Evolutionary conservation across 73 alveolate genomes (phyloP), one percentile per base, ranked within the genome.

Genomic region (Strombidium stylifer): DNA sequence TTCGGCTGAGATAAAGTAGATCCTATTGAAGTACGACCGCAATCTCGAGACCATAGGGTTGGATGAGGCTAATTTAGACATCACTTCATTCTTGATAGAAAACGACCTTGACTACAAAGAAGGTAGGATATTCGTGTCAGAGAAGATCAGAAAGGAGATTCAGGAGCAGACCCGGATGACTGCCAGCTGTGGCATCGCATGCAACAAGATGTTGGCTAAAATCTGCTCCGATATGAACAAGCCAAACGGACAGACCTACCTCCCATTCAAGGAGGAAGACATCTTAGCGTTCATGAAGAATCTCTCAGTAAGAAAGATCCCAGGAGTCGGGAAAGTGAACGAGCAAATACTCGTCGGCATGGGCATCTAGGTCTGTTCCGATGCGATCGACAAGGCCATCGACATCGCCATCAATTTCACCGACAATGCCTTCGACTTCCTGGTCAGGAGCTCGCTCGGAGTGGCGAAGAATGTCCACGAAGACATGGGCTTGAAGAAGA

Each of bases 251-350:
- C 34, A 27, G 45, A 73, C 86, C 14, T 73, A 71, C 23, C 64
- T 71, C 4, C 56, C 21, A 5, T 55, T 35, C 26, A 37, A 47
- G 7, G 64, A 58, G 8, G 50, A 47, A 20, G n/a, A 60, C 6
- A 73, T 73, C 11, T 25, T 70, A 15, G 82, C 51, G 28, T 90
- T 78, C 47, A 66, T 93, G 87, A 70, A 64, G 36, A 56, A 79
- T 26, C 59, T 90, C 58, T 92, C 96, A 2, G 81, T 87, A 21
- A 76, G 98, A 35, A 93, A 93, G 69, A 53, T 93, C 16, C 97
- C 97, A 2, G 97, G 97, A 20, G 79, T 91, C 24, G 98, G 98
- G 8, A 90, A 86, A 69, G 93, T 81, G 18, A 73, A 73, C 4
- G 96, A 87, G 51, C 56, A 75, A 52, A 70, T 67, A 10, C 67